A percentile compares a stretch with the other conserved stretches of the same genome.
Conservation (phyloP, 768 basidiomycete species). For the Coprinellus micaceus region DNA sequence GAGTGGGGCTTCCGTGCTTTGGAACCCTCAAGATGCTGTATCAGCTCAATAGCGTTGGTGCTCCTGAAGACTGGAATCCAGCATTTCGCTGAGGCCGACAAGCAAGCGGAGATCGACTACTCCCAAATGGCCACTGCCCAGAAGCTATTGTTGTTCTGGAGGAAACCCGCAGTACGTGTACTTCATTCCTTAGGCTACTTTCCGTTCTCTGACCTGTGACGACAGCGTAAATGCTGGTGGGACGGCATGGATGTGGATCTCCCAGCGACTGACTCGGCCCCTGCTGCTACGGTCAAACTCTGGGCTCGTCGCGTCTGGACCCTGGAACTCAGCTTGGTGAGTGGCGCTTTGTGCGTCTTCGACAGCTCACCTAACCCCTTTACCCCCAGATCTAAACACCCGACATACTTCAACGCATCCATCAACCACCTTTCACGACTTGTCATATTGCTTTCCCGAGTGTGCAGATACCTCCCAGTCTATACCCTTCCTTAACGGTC, state of each 20-base stretch:
- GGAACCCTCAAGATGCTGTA: slow-evolving; percentile 95
- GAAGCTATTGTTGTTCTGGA: slow-evolving; percentile 95
- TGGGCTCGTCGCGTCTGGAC: slow-evolving; percentile 99
- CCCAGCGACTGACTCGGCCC: slow-evolving; percentile 49
- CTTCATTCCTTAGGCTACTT: slow-evolving; percentile 9
- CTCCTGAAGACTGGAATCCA: slow-evolving; percentile 95
- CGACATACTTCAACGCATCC: neutral
- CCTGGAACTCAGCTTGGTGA: slow-evolving; percentile 88
- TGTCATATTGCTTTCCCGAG: neutral
- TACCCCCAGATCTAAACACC: neutral
- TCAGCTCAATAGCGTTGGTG: slow-evolving; percentile 96
- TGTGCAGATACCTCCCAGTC: neutral
- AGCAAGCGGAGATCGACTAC: slow-evolving; percentile 80
- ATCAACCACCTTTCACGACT: neutral
- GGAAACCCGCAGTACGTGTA: slow-evolving; percentile 92
- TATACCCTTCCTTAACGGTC: slow-evolving; percentile 1
- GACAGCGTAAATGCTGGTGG: slow-evolving; percentile 99
- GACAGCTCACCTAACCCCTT: neutral
- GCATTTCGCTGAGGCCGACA: slow-evolving; percentile 66
- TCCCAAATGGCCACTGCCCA: slow-evolving; percentile 96
- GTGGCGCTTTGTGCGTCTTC: slow-evolving; percentile 14
- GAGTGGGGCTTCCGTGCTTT: slow-evolving; percentile 96
- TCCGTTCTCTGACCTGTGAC: slow-evolving; percentile 6
- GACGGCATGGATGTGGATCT: slow-evolving; percentile 92
- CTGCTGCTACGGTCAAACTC: slow-evolving; percentile 68